These are phyloP conservation scores for Helminthosporium solani DNA, from an alignment of 2,329 filamentous ascomycete species.

Conservation along the genomic window DNA sequence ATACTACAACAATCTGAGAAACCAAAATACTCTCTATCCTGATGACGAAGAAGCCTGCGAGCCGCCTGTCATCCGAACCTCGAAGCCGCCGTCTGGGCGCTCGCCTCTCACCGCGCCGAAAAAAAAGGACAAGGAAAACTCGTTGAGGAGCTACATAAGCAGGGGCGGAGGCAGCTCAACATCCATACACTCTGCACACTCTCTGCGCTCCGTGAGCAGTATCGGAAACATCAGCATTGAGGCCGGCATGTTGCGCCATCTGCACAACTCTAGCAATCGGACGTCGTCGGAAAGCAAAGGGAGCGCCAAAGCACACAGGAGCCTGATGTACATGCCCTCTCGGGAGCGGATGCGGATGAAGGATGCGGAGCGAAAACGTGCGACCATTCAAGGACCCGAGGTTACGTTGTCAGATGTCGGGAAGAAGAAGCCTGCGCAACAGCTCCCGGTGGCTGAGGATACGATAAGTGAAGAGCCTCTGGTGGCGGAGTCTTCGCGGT, in stretches of 20 bases:
- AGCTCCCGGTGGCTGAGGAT: conserved; percentile 37
- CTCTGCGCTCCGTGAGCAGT: conserved; percentile 37
- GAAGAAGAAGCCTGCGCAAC: conserved; percentile 22
- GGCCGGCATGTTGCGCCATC: conserved; percentile 26
- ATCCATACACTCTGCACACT: conserved; percentile 39
- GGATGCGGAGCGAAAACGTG: conserved; percentile 62
- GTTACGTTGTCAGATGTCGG: conserved; percentile 33
- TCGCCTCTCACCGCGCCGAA: conserved; percentile 67
- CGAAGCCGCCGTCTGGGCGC: conserved; percentile 76
- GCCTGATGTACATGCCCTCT: conserved; percentile 73
- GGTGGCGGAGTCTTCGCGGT: conserved; percentile 28
- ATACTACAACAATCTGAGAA: conserved; percentile 56
- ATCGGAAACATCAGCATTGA: conserved; percentile 47
- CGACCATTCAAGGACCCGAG: conserved; percentile 47
- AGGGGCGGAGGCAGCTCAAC: conserved; percentile 35
- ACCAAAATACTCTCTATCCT: conserved; percentile 51
- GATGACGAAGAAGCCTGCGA: conserved; percentile 62
- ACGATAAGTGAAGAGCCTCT: conserved; percentile 41
- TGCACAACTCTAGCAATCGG: conserved; percentile 32
- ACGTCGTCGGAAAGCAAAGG: conserved; percentile 40
- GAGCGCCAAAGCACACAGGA: conserved; percentile 48
- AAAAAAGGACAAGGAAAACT: conserved; percentile 41
- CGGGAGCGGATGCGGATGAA: conserved; percentile 65
- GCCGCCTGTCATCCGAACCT: conserved; percentile 75
- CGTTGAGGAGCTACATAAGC: conserved; percentile 62